Evolutionary conservation across 495 filamentous ascomycete genomes (phyloP), one percentile per base, ranked within the genome.

Genomic region (Annulohypoxylon moriforme): DNA sequence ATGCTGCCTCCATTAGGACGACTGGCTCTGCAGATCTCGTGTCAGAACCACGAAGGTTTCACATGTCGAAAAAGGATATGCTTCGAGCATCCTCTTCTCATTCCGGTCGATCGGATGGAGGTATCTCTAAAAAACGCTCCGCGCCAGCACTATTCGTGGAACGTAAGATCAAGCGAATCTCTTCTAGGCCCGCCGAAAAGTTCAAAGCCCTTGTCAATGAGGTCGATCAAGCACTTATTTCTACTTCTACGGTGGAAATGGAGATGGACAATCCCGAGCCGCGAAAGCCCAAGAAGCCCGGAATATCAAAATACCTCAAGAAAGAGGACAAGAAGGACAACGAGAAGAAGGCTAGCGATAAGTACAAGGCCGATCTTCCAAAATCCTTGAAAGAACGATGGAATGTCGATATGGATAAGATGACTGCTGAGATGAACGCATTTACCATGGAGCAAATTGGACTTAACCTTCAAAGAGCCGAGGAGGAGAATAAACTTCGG

Each of bases 371-470:
- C 9, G 67, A 68, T 14, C 75, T 84, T 3, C 81, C 82, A 1
- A 79, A 81, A 6, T 83, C 84, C 1, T 60, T 81, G 49, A 75
- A 76, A 25, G 73, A 81, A 11, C 81, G 79, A 53, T 79, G 77
- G 73, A 76, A 76, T 46, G 76, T 77, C 4, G 77, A 82, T 60
- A 79, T 82, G 71, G 81, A 86, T 18, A 75, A 80, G 63, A 75
- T 88, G 18, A 77, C 83, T 1, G 77, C 77, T 2, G 82, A 84
- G 10, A 84, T 87, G 84, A 79, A 87, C 42, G 75, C 77, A 8
- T 87, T 81, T 64, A 81, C 84, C 4, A 72, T 88, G 60, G 72
- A 80, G 38, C 80, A 85, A 44, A 88, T 88, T 40, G 78, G 79
- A 0, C 75, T 78, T 14, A 83, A 82, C 60, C 62, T 86, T 0